phyloP scores from a whole-genome alignment of 179 eudicot genomes.

The Silene coronaria region DNA sequence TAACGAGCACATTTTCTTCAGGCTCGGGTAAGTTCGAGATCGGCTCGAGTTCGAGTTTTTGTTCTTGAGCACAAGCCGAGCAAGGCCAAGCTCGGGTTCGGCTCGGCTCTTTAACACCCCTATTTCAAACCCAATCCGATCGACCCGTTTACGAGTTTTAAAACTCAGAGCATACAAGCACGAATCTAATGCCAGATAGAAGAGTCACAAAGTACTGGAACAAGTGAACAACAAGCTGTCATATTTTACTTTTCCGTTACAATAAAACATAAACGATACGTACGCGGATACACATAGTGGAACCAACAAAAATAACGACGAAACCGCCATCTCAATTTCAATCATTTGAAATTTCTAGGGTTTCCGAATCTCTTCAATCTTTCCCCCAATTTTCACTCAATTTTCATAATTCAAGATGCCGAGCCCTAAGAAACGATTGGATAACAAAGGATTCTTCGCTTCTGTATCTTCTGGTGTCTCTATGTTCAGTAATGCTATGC shows the following conservation, averaged over 20 bases:
- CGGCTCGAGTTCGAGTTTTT: no score
- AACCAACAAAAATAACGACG: background rate
- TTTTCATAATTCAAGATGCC: constrained; percentile 22
- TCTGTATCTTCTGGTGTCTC: constrained; percentile 41
- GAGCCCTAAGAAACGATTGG: constrained; percentile 31
- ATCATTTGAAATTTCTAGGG: background rate
- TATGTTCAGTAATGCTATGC: constrained; percentile 47
- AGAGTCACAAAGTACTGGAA: background rate
- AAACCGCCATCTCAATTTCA: constrained; percentile 6
- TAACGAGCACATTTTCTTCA: no score
- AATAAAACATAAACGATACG: no score
- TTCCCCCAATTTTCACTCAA: background rate
- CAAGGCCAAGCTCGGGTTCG: no score
- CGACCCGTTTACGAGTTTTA: background rate
- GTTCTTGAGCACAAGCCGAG: no score
- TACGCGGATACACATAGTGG: background rate
- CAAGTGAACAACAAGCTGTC: background rate
- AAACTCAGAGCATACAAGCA: no score
- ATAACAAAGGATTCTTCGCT: constrained; percentile 40
- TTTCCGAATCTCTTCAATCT: background rate
- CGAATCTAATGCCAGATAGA: background rate
- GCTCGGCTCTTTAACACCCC: no score
- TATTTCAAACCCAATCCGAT: background rate
- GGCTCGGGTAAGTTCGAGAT: no score
- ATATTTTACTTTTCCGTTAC: background rate